Evolutionary conservation across 306 rosid genomes (phyloP), one percentile per base, ranked within the genome.

Genomic region (Cicer arietinum): DNA sequence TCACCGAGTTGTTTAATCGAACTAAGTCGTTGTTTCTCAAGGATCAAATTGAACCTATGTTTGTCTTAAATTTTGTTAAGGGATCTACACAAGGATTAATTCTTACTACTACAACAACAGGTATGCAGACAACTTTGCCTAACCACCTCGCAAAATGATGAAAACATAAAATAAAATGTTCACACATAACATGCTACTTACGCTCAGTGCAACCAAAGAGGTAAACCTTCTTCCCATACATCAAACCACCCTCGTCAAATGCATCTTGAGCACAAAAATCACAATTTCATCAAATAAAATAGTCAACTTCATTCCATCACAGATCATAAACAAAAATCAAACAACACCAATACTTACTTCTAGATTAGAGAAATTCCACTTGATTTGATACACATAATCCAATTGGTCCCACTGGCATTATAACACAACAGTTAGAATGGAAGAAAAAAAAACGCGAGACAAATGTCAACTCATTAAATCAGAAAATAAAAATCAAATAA

Each of bases 171-270:
- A 14, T 2, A 7, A 63, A 78, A 30, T 30, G 44, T 61, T 18
- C 12, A 14, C 16, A 74, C 10, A 54, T 18, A 11, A 14, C 16
- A 65, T 10, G 54, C 52, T 59, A 86, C 87, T 83, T 65, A 86
- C 89, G 89, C 67, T 94, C 98, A 3, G 97, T 91, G 73, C 90
- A 87, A 78, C 94, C 91, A 69, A 94, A 94, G 30, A 94, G 88
- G 73, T 91, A 94, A 66, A 87, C 98, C 51, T 89, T 91, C 78
- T 91, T 85, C 4, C 76, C 92, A 44, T 83, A 61, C 48, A 93
- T 74, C 52, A 58, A 62, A 7, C 98, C 97, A 8, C 84, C 91
- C 83, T 91, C 96, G 71, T 91, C 98, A 77, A 94, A 91, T 20
- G 92, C 89, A 64, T 87, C 82, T 92, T 91, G 78, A 64, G 66